phyloP scores from a whole-genome alignment of 768 basidiomycete genomes.

The Mycena filopes region DNA sequence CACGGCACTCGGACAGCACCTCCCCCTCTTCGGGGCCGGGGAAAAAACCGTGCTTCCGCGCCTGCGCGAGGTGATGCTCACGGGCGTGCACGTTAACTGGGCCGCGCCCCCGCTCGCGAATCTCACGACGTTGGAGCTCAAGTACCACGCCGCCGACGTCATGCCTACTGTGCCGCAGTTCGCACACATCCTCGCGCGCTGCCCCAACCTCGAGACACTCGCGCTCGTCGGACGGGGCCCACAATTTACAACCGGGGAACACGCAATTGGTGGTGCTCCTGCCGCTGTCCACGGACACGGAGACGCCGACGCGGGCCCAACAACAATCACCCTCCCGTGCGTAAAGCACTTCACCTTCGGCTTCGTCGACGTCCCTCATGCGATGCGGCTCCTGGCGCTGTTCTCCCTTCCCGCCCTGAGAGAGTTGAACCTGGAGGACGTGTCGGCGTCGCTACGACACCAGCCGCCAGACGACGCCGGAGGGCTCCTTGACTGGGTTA shows the following conservation, averaged over 20 bases:
- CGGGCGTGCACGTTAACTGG: constrained; percentile 73
- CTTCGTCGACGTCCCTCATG: constrained; percentile 55
- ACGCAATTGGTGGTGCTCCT: not conserved
- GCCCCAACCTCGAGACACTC: constrained; percentile 53
- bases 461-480: constrained; percentile 47
- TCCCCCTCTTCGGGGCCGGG: constrained; percentile 61
- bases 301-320: not conserved
- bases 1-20: constrained; percentile 45
- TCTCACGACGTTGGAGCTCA: constrained; percentile 61
- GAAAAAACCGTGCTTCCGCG: constrained; percentile 31
- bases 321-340: constrained; percentile 40
- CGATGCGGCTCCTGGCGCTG: constrained; percentile 48
- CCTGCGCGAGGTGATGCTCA: constrained; percentile 56
- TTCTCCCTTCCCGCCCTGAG: constrained; percentile 51
- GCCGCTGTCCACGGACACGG: constrained; percentile 2
- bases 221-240: constrained; percentile 67
- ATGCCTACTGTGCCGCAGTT: constrained; percentile 64
- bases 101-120: constrained; percentile 43
- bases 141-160: constrained; percentile 67
- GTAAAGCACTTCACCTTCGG: constrained; percentile 52
- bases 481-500: constrained; percentile 48
- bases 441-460: constrained; percentile 51
- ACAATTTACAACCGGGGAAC: constrained; percentile 36
- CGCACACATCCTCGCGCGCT: constrained; percentile 51
- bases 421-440: constrained; percentile 57